Evolutionary conservation across 2,329 filamentous ascomycete species (phyloP).

Genomic region (Aspergillus chevalieri): DNA sequence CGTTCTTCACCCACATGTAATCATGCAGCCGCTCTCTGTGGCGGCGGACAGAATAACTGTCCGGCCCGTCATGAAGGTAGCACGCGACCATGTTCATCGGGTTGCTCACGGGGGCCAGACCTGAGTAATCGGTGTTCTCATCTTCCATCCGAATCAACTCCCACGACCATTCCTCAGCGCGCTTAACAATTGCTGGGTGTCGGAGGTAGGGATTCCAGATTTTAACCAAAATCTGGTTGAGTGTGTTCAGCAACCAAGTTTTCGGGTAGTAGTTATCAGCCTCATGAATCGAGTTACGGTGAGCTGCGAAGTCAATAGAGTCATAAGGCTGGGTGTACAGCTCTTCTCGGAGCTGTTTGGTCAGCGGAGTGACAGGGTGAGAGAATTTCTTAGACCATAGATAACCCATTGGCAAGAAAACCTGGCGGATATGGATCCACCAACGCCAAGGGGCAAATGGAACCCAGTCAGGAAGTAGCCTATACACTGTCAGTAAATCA

Average conservation of each 20-base stretch:
- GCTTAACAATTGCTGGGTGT: slow-evolving; percentile 56
- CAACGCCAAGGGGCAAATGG: slow-evolving; percentile 87
- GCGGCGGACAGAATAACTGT: slow-evolving; percentile 62
- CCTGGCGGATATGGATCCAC: slow-evolving; percentile 98
- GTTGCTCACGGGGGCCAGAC: slow-evolving; percentile 81
- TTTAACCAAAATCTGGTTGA: slow-evolving; percentile 72
- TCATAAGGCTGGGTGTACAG: slow-evolving; percentile 74
- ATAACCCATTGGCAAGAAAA: slow-evolving; percentile 90
- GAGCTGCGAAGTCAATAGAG: slow-evolving; percentile 66
- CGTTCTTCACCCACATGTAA: slow-evolving; percentile 82
- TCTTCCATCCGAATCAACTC: slow-evolving; percentile 86
- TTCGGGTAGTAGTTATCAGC: slow-evolving; percentile 92
- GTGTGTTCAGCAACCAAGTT: slow-evolving; percentile 68
- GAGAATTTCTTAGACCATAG: slow-evolving; percentile 78
- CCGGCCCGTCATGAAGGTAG: slow-evolving; percentile 77
- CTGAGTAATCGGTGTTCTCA: slow-evolving; percentile 80
- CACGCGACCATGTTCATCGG: slow-evolving; percentile 86
- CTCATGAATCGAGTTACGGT: slow-evolving; percentile 75
- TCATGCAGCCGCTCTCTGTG: slow-evolving; percentile 80
- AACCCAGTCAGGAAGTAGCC: slow-evolving; percentile 79
- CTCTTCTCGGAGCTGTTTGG: slow-evolving; percentile 68
- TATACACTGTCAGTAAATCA: slow-evolving; percentile 16
- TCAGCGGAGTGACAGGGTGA: slow-evolving; percentile 68
- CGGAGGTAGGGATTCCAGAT: slow-evolving; percentile 77
- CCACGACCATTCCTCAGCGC: slow-evolving; percentile 74